These are phyloP conservation scores for Blastobotrys americana DNA, from an alignment of 805 yeast genomes.

Conservation along the genomic window DNA sequence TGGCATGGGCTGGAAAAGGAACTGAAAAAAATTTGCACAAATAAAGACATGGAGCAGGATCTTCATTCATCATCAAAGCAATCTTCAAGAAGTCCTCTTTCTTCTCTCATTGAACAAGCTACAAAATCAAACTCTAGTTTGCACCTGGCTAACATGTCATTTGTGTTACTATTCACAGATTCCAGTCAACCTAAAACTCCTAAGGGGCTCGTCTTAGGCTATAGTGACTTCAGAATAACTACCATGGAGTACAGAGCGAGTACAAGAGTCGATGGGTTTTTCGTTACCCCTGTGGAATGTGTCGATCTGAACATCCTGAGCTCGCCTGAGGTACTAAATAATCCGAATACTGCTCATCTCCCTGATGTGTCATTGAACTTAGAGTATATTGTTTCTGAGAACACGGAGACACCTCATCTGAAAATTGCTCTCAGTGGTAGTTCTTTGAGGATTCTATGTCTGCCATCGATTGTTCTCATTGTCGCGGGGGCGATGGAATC, in stretches of 20 bases:
- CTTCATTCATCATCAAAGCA: not conserved
- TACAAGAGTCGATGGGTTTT: slow-evolving; percentile 61
- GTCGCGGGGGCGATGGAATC: slow-evolving; percentile 41
- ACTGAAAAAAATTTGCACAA: not conserved
- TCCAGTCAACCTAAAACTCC: slow-evolving; percentile 20
- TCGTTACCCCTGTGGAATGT: slow-evolving; percentile 65
- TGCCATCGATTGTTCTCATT: slow-evolving; percentile 31
- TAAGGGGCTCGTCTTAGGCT: slow-evolving; percentile 77
- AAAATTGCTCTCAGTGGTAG: slow-evolving; percentile 22
- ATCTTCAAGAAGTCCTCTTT: not conserved
- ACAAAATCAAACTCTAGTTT: not conserved
- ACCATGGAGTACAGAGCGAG: slow-evolving; percentile 58
- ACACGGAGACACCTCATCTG: slow-evolving; percentile 8
- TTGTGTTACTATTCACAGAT: slow-evolving; percentile 71
- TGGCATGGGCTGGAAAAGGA: slow-evolving; percentile 3
- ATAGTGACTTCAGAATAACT: slow-evolving; percentile 61
- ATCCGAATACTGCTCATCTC: slow-evolving; percentile 23
- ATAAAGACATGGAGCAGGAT: no score
- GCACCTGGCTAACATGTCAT: slow-evolving; percentile 45
- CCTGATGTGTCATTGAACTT: slow-evolving; percentile 24
- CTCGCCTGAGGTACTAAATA: slow-evolving; percentile 3
- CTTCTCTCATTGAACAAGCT: not conserved
- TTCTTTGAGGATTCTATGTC: slow-evolving; percentile 21
- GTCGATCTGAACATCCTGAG: slow-evolving; percentile 17
- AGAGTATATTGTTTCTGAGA: slow-evolving; percentile 5